phyloP scores from a whole-genome alignment of 148 eudicot genomes.

The Dysphania ambrosioides region DNA sequence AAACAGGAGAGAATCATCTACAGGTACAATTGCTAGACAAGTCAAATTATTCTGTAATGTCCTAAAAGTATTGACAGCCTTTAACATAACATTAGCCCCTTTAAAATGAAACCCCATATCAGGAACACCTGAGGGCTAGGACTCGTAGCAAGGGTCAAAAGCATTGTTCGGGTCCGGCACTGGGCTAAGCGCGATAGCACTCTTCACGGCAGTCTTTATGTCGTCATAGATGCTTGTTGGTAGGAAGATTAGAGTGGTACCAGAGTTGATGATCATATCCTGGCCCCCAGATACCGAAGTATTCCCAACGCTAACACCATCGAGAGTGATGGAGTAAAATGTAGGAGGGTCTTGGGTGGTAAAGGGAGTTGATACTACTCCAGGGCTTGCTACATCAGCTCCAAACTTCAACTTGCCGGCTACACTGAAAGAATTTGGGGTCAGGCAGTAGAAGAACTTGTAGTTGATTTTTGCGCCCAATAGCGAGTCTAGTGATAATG shows the following conservation, averaged over 20 bases:
- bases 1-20: slow-evolving; percentile 18
- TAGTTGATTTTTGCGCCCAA: slow-evolving; percentile 31
- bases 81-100: slow-evolving; percentile 34
- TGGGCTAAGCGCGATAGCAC: slow-evolving; percentile 1
- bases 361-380: slow-evolving; percentile 30
- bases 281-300: slow-evolving; percentile 9
- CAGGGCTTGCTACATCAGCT: slow-evolving; percentile 10
- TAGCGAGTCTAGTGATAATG: slow-evolving; percentile 37
- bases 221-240: slow-evolving; percentile 17
- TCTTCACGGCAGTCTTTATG: slow-evolving; percentile 13
- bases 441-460: slow-evolving; percentile 45
- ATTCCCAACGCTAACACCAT: slow-evolving; percentile 23
- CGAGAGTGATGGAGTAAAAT: slow-evolving; percentile 27
- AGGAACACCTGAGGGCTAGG: slow-evolving; percentile 7
- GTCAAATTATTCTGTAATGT: background rate
- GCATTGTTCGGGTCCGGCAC: slow-evolving; percentile 1
- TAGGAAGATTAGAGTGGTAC: slow-evolving; percentile 26
- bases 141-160: slow-evolving; percentile 23
- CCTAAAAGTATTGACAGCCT: slow-evolving; percentile 22
- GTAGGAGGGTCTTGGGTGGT: slow-evolving; percentile 8
- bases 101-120: slow-evolving; percentile 26
- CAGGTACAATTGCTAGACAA: slow-evolving; percentile 34
- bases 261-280: slow-evolving; percentile 32
- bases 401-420: slow-evolving; percentile 40
- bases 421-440: slow-evolving; percentile 13